Evolutionary conservation across 2,329 filamentous ascomycete genomes (phyloP).

Genomic region (Chrysosporium keratinophilum): DNA sequence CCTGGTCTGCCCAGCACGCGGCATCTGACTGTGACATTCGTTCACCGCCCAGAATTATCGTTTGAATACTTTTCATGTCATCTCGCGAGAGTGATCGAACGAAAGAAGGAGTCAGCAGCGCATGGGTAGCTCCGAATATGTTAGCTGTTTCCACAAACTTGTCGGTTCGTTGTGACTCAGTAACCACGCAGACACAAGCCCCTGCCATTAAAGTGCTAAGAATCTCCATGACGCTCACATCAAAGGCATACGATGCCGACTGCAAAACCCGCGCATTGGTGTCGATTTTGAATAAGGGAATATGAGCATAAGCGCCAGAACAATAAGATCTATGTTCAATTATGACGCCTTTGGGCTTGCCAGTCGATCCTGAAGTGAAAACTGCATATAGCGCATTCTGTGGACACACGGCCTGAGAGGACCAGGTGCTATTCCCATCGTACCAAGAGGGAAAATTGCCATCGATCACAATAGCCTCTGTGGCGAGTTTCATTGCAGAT

Average conservation of each 20-base stretch:
- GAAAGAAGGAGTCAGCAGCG: constrained; percentile 50
- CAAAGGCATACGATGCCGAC: constrained; percentile 78
- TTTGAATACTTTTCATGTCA: constrained; percentile 34
- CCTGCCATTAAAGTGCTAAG: constrained; percentile 40
- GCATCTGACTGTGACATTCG: constrained; percentile 18
- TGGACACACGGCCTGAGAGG: constrained; percentile 5
- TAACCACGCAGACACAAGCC: constrained; percentile 37
- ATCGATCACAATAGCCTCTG: constrained; percentile 6
- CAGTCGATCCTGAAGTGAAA: constrained; percentile 31
- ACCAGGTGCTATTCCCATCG: not conserved
- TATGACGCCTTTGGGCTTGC: constrained; percentile 16
- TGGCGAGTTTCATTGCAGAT: constrained; percentile 1
- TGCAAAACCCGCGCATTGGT: constrained; percentile 49
- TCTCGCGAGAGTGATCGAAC: constrained; percentile 36
- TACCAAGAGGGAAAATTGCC: not conserved
- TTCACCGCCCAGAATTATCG: constrained; percentile 26
- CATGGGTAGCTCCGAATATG: constrained; percentile 42
- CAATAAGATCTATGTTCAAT: constrained; percentile 32
- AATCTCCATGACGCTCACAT: constrained; percentile 81
- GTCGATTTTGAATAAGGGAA: constrained; percentile 36
- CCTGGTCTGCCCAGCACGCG: constrained; percentile 21
- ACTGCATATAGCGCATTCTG: constrained; percentile 24
- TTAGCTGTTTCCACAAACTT: constrained; percentile 38
- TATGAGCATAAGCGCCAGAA: constrained; percentile 38
- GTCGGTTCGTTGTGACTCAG: constrained; percentile 33